These are phyloP conservation scores for Tetrapisispora phaffii DNA, from an alignment of 805 yeast species.

Conservation along the genomic window DNA sequence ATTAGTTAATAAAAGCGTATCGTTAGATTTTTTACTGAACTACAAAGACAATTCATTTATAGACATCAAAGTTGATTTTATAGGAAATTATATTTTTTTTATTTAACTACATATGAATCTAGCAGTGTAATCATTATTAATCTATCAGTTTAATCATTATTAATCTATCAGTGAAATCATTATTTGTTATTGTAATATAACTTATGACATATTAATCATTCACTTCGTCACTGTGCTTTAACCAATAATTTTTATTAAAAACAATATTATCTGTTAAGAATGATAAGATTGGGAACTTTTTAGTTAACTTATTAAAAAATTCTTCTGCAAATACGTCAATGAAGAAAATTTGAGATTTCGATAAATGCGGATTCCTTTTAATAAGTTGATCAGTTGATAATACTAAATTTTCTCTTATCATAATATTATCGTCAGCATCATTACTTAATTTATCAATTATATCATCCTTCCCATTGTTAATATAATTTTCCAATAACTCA, in stretches of 20 bases:
- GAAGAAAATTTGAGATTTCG: constrained; percentile 72
- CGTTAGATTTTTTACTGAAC: too few relatives aligned
- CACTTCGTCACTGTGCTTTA: constrained; percentile 4
- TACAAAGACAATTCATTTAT: not conserved
- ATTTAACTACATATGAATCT: not conserved
- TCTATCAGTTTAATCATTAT: not conserved
- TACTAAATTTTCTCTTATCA: not conserved
- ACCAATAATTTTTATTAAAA: constrained; percentile 52
- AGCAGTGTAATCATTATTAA: not conserved
- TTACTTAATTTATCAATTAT: not conserved
- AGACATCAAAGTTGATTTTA: too few relatives aligned
- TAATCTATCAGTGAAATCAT: too few relatives aligned
- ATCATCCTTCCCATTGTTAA: not conserved
- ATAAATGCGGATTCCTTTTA: constrained; percentile 39
- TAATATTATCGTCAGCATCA: not conserved
- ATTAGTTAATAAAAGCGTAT: too few relatives aligned
- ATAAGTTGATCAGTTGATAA: constrained; percentile 34
- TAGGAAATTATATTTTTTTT: too few relatives aligned
- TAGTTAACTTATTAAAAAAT: constrained; percentile 56
- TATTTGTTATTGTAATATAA: too few relatives aligned
- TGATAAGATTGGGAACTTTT: constrained; percentile 48
- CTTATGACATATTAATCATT: not conserved
- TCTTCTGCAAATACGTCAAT: constrained; percentile 72
- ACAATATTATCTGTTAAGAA: constrained; percentile 47
- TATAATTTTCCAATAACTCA: constrained; percentile 35